These are phyloP conservation scores for Streptanthus diversifolius DNA, from an alignment of 345 rosid species.

Conservation along the genomic window DNA sequence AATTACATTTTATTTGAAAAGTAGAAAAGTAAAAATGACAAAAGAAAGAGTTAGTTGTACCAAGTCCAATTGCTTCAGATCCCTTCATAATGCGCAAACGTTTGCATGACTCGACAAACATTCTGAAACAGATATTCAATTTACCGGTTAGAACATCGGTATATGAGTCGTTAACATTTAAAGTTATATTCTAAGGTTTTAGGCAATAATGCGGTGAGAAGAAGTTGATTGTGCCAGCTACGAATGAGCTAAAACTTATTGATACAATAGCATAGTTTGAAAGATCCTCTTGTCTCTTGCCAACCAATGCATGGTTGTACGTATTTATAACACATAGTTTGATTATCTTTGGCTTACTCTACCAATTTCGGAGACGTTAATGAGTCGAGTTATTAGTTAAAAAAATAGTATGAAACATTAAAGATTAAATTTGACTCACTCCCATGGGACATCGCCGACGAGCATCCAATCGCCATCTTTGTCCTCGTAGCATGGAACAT, in stretches of 20 bases:
- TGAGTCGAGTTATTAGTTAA: background rate
- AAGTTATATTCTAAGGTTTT: conserved; percentile 13
- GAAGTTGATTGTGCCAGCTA: conserved; percentile 34
- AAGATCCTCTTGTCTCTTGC: conserved; percentile 32
- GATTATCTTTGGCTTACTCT: conserved; percentile 21
- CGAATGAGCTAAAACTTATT: conserved; percentile 16
- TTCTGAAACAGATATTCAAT: conserved; percentile 45
- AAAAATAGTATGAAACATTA: background rate
- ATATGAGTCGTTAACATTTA: conserved; percentile 7
- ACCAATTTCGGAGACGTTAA: conserved; percentile 24
- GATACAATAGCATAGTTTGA: conserved; percentile 21
- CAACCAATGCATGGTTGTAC: conserved; percentile 37
- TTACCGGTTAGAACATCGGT: conserved; percentile 23
- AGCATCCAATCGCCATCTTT: conserved; percentile 99
- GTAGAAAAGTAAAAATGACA: background rate
- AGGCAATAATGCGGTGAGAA: conserved; percentile 17
- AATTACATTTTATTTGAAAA: background rate
- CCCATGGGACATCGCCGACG: conserved; percentile 99
- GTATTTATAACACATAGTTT: conserved; percentile 25
- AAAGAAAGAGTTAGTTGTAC: conserved; percentile 30
- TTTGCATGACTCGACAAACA: conserved; percentile 97
- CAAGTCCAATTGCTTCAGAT: conserved; percentile 93
- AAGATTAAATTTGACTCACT: conserved; percentile 52
- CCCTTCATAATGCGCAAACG: conserved; percentile 97
- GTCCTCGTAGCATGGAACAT: conserved; percentile 94